These are phyloP conservation scores for Lachancea sp. DNA, from an alignment of 805 yeast genomes.

Conservation along the genomic window DNA sequence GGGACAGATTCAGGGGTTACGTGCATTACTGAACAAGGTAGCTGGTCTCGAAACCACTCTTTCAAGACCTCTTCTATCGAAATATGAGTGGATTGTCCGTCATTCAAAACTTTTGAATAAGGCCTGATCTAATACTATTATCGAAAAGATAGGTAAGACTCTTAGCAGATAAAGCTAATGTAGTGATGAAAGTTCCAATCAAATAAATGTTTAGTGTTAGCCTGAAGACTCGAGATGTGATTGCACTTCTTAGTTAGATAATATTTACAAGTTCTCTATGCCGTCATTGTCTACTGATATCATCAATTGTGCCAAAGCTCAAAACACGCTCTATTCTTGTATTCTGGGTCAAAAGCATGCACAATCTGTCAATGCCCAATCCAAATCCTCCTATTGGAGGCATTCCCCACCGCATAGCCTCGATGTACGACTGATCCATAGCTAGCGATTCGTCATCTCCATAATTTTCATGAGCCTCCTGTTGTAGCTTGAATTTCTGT, in stretches of 20 bases:
- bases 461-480: conserved; percentile 38
- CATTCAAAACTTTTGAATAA: too few relatives aligned
- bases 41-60: too few relatives aligned
- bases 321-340: conserved; percentile 69
- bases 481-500: conserved; percentile 57
- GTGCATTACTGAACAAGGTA: neutral
- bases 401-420: conserved; percentile 83
- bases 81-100: too few relatives aligned
- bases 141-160: too few relatives aligned
- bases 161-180: too few relatives aligned
- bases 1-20: neutral
- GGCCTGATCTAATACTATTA: too few relatives aligned
- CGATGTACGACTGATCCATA: conserved; percentile 67
- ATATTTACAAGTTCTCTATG: neutral
- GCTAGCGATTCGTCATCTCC: conserved; percentile 57
- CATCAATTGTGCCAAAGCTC: conserved; percentile 66
- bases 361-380: conserved; percentile 81
- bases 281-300: conserved; percentile 54
- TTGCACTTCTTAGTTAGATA: neutral
- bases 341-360: conserved; percentile 65
- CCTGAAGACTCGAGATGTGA: neutral
- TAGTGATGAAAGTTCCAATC: too few relatives aligned
- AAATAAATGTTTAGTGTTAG: too few relatives aligned
- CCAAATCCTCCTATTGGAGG: conserved; percentile 99
- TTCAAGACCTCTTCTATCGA: too few relatives aligned